phyloP scores from a whole-genome alignment of 495 filamentous ascomycete species.

The Talaromyces adpressus region DNA sequence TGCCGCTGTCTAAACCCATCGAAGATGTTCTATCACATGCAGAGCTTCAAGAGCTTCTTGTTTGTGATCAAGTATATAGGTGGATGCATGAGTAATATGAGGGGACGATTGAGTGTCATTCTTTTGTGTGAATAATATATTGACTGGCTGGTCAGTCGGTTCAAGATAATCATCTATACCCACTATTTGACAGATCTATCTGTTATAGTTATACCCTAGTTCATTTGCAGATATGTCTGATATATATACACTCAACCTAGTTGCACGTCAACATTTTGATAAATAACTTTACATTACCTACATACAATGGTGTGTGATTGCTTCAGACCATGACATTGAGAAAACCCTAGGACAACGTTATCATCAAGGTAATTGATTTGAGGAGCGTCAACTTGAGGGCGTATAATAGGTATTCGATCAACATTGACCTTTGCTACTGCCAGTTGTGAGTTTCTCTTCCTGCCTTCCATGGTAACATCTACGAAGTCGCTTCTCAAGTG shows the following conservation, averaged over 20 bases:
- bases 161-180: not conserved
- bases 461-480: no score
- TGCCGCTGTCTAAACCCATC: not conserved
- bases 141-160: not conserved
- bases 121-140: not conserved
- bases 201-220: conserved; percentile 6
- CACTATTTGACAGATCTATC: not conserved
- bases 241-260: conserved; percentile 6
- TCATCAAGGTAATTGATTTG: no score
- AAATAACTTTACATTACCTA: no score
- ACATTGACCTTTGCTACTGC: no score
- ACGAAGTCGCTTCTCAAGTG: no score
- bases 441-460: no score
- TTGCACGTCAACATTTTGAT: conserved; percentile 1
- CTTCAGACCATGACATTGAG: no score
- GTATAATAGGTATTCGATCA: no score
- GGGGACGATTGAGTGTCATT: not conserved
- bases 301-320: no score
- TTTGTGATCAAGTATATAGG: not conserved
- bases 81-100: not conserved
- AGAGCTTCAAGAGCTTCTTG: not conserved
- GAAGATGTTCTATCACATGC: not conserved
- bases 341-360: no score
- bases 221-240: not conserved
- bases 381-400: no score